Base-by-base conservation (phyloP, 2,329 filamentous ascomycete genomes). In the Fusarium penzigii region DNA sequence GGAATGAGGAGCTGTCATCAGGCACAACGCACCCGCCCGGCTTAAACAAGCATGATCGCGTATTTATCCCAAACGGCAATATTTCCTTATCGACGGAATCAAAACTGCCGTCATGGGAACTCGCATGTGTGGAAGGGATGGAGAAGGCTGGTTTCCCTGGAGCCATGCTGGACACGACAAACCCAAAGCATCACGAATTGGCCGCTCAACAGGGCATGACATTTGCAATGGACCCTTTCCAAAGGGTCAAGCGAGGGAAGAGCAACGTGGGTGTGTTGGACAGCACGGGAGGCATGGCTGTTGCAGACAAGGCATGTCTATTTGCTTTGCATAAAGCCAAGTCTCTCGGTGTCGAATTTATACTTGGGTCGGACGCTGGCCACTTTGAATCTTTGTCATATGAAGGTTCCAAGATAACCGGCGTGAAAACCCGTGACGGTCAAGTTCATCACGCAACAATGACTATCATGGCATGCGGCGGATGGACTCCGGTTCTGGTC, bases 241-340 rank as follows among this genome's bases (percentile, higher is more conserved):
- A n/a, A n/a, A n/a, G n/a, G n/a, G n/a, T n/a, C n/a, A n/a, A n/a
- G n/a, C 29, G 17, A 5, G 29, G 38, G 20, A 42, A 32, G n/a
- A 5, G 40, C 3, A 32, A 32, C 29, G n/a, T 46, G 0, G 48
- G 16, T 2, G 42, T 51, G 5, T 17, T 51, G 16, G 48, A 51
- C 34, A 51, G 43, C 0, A 41, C 42, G 0, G 36, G 42, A 2
- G 48, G 48, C 5, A 46, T 36, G 7, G 25, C 48, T 10, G 6
- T 46, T 0, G 48, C 48, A 2, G 42, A 51, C 43, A 51, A 51
- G 48, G 48, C 48, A 1, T 51, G 48, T 39, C 43, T 42, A 1
- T 51, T 51, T 38, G 48, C 48, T 9, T 16, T 51, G 3, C 29
- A 51, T 29, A 51, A 51, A 14, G 48, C 48, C 29, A 46, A 51